Evolutionary conservation across 352 stramenopile genomes (phyloP), one percentile per base, ranked within the genome.

Genomic region (Albugo candida): DNA sequence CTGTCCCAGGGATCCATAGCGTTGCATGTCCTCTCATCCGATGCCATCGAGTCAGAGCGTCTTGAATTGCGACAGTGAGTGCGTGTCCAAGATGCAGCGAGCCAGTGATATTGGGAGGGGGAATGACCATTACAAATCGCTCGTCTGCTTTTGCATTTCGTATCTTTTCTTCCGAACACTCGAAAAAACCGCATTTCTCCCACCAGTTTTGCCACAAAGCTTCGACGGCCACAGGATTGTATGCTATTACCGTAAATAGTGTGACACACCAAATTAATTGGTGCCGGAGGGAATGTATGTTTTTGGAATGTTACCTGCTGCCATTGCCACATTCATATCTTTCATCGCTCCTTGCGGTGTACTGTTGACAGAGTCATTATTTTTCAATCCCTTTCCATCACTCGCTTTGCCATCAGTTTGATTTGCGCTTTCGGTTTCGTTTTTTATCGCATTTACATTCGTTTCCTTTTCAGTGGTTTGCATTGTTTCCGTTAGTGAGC

Each of bases 121-220:
- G 71, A 51, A 92, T 89, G 45, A 99, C 94, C 88, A 99, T 99
- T 49, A 98, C 81, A 61, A 99, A 99, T 57, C 73, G 75, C 48
- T 98, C 84, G 31, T 84, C 60, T 12, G 72, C 55, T 50, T 81
- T 78, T 12, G 71, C 70, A 27, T 63, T 63, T 39, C 75, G 67
- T 50, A 84, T 85, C 51, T 79, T 71, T 13, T 87, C 65, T 21
- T 93, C 74, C 54, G 95, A 78, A 61, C 92, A 95, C 45, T 72
- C 83, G 69, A 97, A 99, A 74, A 92, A 99, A 40, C 92, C 93
- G 31, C 61, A 68, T 18, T 71, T 69, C 61, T 99, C 92, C 96
- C 95, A 99, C 93, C 94, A 99, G 55, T 95, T 89, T 66, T 98
- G 93, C 96, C 96, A 99, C 20, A 92, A 86, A 14, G 88, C 74